phyloP scores from a whole-genome alignment of 371 early-diverging fungal genomes.

The Blakeslea trispora region DNA sequence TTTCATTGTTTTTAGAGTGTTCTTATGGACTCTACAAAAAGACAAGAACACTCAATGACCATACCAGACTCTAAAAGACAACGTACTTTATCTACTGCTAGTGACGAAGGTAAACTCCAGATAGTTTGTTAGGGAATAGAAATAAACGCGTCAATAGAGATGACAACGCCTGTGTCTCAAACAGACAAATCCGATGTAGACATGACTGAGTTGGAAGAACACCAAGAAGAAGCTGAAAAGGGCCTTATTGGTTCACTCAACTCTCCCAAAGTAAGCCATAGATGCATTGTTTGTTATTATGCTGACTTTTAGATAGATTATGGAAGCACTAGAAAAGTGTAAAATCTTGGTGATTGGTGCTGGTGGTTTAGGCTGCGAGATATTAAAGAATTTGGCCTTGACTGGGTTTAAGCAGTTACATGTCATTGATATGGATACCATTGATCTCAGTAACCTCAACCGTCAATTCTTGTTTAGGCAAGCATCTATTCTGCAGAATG shows the following conservation, averaged over 20 bases:
- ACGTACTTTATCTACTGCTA: conserved; percentile 19
- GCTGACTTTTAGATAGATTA: too few relatives aligned
- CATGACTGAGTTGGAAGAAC: conserved; percentile 17
- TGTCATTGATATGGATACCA: conserved; percentile 97
- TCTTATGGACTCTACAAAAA: conserved; percentile 21
- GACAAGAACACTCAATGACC: conserved; percentile 28
- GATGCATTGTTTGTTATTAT: too few relatives aligned
- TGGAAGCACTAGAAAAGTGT: conserved; percentile 30
- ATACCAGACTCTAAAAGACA: conserved; percentile 32
- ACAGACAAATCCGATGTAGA: conserved; percentile 17
- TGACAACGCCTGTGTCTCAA: conserved; percentile 13
- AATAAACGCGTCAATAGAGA: conserved; percentile 12
- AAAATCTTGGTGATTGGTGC: conserved; percentile 84
- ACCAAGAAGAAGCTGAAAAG: conserved; percentile 14
- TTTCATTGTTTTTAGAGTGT: conserved; percentile 13
- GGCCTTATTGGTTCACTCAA: conserved; percentile 21
- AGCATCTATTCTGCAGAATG: too few relatives aligned
- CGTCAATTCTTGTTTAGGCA: conserved; percentile 97
- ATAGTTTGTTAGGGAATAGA: too few relatives aligned
- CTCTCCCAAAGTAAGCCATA: conserved; percentile 11
- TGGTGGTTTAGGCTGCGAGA: conserved; percentile 99
- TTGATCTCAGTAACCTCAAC: conserved; percentile 98
- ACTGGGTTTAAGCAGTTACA: conserved; percentile 86
- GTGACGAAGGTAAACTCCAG: conserved; percentile 18
- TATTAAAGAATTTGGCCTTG: conserved; percentile 93